These are phyloP conservation scores for Ambrosiella xylebori DNA, from an alignment of 2,329 filamentous ascomycete genomes.

Conservation along the genomic window DNA sequence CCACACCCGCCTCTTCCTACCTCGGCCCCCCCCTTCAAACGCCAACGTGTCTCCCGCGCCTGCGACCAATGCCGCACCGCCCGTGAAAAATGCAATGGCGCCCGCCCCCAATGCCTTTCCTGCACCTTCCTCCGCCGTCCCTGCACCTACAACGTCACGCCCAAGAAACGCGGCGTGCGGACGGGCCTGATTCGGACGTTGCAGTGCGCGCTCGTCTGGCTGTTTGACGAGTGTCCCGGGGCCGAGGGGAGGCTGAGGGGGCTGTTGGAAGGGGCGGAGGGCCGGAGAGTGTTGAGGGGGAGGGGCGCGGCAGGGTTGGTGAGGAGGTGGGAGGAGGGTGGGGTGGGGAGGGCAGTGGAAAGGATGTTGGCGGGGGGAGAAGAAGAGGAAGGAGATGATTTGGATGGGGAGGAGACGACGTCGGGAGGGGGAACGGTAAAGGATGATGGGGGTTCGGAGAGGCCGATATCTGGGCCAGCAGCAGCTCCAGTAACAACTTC, in stretches of 20 bases:
- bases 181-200: slow-evolving; percentile 65
- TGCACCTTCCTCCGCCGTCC: slow-evolving; percentile 44
- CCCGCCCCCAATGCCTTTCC: slow-evolving; percentile 47
- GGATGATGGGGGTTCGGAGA: background rate
- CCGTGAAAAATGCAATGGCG: slow-evolving; percentile 57
- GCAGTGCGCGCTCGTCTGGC: slow-evolving; percentile 49
- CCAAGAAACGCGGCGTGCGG: slow-evolving; percentile 61
- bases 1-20: slow-evolving; percentile 9
- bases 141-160: slow-evolving; percentile 56
- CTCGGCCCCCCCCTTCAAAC: slow-evolving; percentile 27
- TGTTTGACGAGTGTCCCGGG: slow-evolving; percentile 44
- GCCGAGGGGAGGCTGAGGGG: slow-evolving; percentile 39
- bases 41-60: slow-evolving; percentile 48
- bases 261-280: slow-evolving; percentile 31
- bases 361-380: slow-evolving; percentile 35
- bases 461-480: background rate
- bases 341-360: slow-evolving; percentile 45
- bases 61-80: slow-evolving; percentile 51
- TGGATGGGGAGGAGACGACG: slow-evolving; percentile 18
- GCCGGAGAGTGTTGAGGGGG: slow-evolving; percentile 31
- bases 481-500: background rate
- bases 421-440: background rate
- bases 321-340: slow-evolving; percentile 44
- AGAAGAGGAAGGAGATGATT: slow-evolving; percentile 20
- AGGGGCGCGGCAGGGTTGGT: slow-evolving; percentile 30